A percentile compares a stretch with the other conserved stretches of the same genome.
phyloP scores from a whole-genome alignment of 179 eudicot species.

The Corrigiola litoralis region DNA sequence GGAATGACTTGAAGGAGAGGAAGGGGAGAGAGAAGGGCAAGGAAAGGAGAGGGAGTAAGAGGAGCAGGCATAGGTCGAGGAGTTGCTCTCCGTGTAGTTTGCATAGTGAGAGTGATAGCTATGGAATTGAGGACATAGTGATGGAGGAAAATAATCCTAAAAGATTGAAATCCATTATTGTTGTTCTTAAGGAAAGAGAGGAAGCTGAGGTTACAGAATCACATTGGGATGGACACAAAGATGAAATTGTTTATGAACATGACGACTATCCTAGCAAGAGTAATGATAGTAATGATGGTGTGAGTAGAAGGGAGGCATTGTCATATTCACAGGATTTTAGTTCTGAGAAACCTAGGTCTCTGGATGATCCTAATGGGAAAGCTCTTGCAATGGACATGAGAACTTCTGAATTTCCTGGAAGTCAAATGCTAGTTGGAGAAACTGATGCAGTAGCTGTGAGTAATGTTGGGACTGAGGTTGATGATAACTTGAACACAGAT shows the following conservation, averaged over 20 bases:
- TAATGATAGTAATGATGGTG: slow-evolving; percentile 56
- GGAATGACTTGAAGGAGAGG: slow-evolving; percentile 24
- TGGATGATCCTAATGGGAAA: slow-evolving; percentile 29
- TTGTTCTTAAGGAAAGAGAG: slow-evolving; percentile 30
- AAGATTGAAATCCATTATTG: slow-evolving; percentile 73
- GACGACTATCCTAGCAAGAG: slow-evolving; percentile 69
- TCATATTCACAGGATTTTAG: slow-evolving; percentile 15
- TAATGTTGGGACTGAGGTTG: neutral
- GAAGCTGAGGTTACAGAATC: slow-evolving; percentile 29
- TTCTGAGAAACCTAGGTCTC: slow-evolving; percentile 16
- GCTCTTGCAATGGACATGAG: slow-evolving; percentile 23
- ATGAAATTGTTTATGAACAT: slow-evolving; percentile 59
- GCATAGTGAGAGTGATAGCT: slow-evolving; percentile 25
- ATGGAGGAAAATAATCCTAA: slow-evolving; percentile 32
- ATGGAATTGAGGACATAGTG: slow-evolving; percentile 24
- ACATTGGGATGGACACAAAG: slow-evolving; percentile 46
- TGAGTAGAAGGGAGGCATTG: slow-evolving; percentile 31
- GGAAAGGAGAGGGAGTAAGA: slow-evolving; percentile 23
- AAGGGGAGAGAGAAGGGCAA: slow-evolving; percentile 27
- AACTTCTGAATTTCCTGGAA: slow-evolving; percentile 2
- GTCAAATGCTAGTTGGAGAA: slow-evolving; percentile 9
- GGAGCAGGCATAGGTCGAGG: slow-evolving; percentile 30
- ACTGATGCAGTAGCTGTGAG: slow-evolving; percentile 14
- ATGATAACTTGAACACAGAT: slow-evolving; percentile 16
- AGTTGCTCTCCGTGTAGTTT: slow-evolving; percentile 41